phyloP scores from a whole-genome alignment of 139 green algal genomes.

The Chlamydomonas sphaeroides region DNA sequence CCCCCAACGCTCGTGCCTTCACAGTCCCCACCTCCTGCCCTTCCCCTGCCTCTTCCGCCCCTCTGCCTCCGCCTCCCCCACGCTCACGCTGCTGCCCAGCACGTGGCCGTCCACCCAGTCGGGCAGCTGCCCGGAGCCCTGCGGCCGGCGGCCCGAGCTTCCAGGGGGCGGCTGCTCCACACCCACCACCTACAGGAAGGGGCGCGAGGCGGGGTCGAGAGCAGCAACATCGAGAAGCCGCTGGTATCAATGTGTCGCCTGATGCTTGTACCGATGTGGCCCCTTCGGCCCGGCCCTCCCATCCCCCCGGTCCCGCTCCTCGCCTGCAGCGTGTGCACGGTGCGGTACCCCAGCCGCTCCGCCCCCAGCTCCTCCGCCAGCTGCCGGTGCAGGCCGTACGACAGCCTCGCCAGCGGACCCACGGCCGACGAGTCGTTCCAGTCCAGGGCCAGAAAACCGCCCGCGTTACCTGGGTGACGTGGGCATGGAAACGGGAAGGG shows the following conservation, averaged over 20 bases:
- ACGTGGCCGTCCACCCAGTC: conserved; percentile 59
- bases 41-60: too few relatives aligned
- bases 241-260: too few relatives aligned
- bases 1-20: too few relatives aligned
- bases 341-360: conserved; percentile 68
- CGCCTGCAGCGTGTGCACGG: conserved; percentile 53
- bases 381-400: conserved; percentile 72
- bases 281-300: not conserved
- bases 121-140: conserved; percentile 26
- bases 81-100: not conserved
- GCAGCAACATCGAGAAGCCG: too few relatives aligned
- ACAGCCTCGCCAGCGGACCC: conserved; percentile 64
- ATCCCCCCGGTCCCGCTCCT: not conserved
- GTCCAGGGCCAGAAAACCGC: conserved; percentile 84
- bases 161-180: not conserved
- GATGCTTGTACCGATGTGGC: too few relatives aligned
- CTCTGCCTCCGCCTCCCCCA: too few relatives aligned
- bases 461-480: conserved; percentile 76
- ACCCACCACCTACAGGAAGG: conserved; percentile 25
- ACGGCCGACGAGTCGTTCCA: conserved; percentile 69
- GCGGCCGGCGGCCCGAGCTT: not conserved
- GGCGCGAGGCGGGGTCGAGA: too few relatives aligned
- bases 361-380: conserved; percentile 65
- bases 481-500: too few relatives aligned
- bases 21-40: too few relatives aligned